Conservation (phyloP, 2,329 filamentous ascomycete genomes). For the Onygenales sp. region DNA sequence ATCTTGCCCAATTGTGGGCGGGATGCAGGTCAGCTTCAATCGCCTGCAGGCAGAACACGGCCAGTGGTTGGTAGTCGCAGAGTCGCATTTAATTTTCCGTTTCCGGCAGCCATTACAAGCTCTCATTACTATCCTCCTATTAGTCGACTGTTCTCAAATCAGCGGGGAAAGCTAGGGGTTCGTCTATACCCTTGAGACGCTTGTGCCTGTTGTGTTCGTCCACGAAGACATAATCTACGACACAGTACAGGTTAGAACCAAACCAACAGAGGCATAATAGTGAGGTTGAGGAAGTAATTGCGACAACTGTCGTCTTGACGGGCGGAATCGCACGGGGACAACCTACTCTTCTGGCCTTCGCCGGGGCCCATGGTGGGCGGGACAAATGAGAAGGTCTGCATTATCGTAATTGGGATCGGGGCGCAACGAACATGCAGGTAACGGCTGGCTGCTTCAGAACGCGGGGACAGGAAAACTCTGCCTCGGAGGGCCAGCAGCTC, state of each 20-base stretch:
- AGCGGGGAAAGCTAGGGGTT: neutral
- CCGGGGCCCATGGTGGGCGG: conserved; percentile 54
- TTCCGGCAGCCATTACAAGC: conserved; percentile 91
- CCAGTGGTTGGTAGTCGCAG: conserved; percentile 94
- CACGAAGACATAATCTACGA: conserved; percentile 90
- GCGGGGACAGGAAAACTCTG: neutral
- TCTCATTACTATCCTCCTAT: conserved; percentile 66
- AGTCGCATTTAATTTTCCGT: conserved; percentile 97
- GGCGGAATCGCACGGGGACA: neutral
- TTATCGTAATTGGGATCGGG: conserved; percentile 23
- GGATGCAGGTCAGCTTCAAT: conserved; percentile 85
- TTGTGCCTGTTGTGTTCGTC: conserved; percentile 98
- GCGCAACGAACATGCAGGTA: neutral
- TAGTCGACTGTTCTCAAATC: neutral
- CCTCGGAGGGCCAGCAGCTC: neutral
- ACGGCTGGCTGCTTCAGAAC: neutral
- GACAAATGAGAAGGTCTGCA: conserved; percentile 70
- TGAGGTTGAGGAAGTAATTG: neutral
- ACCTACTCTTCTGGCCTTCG: conserved; percentile 76
- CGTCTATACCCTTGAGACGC: conserved; percentile 68
- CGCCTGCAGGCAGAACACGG: conserved; percentile 90
- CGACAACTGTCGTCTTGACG: neutral
- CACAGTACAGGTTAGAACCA: neutral
- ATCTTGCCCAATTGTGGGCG: conserved; percentile 72
- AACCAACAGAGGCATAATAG: conserved; percentile 7